Conservation (phyloP, 352 stramenopile species). For the Phytopythium boreale region DNA sequence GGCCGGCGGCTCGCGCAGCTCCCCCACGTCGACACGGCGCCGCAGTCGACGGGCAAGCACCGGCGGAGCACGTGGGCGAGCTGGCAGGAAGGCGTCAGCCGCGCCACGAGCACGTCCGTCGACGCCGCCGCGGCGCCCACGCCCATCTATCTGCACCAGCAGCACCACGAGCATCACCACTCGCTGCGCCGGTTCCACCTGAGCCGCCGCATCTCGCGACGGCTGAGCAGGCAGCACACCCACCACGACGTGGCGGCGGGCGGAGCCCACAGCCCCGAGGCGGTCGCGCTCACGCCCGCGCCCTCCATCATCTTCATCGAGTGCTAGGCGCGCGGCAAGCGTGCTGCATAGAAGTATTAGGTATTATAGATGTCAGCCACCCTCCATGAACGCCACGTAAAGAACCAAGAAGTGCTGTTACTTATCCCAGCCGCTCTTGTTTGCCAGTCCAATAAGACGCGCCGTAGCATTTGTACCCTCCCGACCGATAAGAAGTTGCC, state of each 20-base stretch:
- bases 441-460: too few species aligned
- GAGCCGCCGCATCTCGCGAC: not conserved
- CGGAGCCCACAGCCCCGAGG: not conserved
- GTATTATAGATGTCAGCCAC: not conserved
- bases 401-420: too few species aligned
- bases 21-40: not conserved
- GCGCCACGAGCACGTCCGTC: not conserved
- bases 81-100: not conserved
- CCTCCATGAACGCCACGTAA: too few species aligned
- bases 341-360: not conserved
- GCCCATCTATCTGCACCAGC: slow-evolving; percentile 6
- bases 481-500: too few species aligned
- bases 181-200: slow-evolving; percentile 10
- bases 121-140: not conserved
- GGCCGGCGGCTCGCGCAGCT: not conserved
- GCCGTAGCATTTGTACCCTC: too few species aligned
- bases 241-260: not conserved
- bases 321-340: slow-evolving; percentile 8
- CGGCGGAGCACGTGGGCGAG: slow-evolving; percentile 4
- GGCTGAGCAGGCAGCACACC: slow-evolving; percentile 4
- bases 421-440: too few species aligned
- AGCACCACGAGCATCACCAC: slow-evolving; percentile 6
- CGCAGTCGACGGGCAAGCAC: not conserved
- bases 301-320: slow-evolving; percentile 33
- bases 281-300: not conserved